Evolutionary conservation across 371 early-diverging fungal species (phyloP).

Genomic region (Parasitella parasitica): DNA sequence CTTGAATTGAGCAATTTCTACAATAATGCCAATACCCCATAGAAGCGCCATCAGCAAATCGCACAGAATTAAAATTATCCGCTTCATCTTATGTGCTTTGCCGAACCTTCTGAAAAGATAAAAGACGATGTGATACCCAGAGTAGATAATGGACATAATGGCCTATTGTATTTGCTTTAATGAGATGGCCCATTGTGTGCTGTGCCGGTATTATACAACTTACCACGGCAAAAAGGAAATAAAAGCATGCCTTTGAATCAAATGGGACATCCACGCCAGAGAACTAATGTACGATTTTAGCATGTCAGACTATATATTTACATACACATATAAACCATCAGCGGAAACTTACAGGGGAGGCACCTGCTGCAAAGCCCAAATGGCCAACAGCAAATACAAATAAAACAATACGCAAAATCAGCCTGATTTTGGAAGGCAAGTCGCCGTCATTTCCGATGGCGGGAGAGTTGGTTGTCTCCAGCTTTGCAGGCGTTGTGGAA

Average conservation of each 20-base stretch:
- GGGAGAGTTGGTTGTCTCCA: background rate
- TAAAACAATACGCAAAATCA: constrained; percentile 37
- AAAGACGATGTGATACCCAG: constrained; percentile 49
- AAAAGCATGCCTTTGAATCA: constrained; percentile 37
- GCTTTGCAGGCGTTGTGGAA: too few species aligned
- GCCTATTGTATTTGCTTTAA: constrained; percentile 30
- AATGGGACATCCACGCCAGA: constrained; percentile 39
- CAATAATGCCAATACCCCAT: constrained; percentile 60
- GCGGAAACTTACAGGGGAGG: constrained; percentile 44
- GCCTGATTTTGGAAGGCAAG: constrained; percentile 32
- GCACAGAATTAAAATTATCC: constrained; percentile 44
- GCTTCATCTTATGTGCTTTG: constrained; percentile 50
- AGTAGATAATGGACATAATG: constrained; percentile 49
- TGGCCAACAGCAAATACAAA: constrained; percentile 42
- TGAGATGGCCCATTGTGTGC: background rate
- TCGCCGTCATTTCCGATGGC: background rate
- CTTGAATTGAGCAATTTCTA: constrained; percentile 51
- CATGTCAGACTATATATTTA: too few species aligned
- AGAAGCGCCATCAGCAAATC: constrained; percentile 50
- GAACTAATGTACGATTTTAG: constrained; percentile 23
- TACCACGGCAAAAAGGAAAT: constrained; percentile 51
- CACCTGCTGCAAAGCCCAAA: constrained; percentile 53
- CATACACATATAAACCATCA: background rate
- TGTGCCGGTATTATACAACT: background rate
- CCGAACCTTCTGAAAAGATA: too few species aligned